phyloP scores from a whole-genome alignment of 305 asterid species.

The Fraxinus dipetala region DNA sequence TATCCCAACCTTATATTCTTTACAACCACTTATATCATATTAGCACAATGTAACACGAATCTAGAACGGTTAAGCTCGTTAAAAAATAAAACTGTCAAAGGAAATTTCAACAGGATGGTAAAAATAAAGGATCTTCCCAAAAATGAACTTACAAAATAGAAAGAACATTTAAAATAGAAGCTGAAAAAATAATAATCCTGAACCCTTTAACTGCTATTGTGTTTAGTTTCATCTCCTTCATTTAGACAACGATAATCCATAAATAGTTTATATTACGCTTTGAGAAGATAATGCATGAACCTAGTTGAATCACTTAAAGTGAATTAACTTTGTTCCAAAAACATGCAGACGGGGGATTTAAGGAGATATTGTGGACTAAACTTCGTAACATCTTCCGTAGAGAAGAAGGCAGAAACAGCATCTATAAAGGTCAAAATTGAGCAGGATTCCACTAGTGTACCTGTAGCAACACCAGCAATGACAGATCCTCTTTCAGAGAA shows the following conservation, averaged over 20 bases:
- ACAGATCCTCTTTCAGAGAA: conserved; percentile 9
- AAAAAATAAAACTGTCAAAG: background rate
- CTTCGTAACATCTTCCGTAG: conserved; percentile 70
- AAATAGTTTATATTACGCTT: background rate
- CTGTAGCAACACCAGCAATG: conserved; percentile 11
- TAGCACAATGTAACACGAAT: background rate
- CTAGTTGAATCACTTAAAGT: background rate
- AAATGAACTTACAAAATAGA: background rate
- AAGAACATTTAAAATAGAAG: background rate
- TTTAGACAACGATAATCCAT: background rate
- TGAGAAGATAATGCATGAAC: background rate
- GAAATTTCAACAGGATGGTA: background rate
- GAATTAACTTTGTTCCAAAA: background rate
- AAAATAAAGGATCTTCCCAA: background rate
- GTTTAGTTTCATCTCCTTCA: background rate
- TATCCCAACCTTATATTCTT: background rate
- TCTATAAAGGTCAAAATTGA: conserved; percentile 44
- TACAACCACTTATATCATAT: background rate
- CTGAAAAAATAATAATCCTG: background rate
- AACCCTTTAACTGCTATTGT: background rate
- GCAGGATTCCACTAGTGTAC: conserved; percentile 30
- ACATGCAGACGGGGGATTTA: conserved; percentile 63
- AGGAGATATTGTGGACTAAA: conserved; percentile 58
- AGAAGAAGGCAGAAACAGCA: conserved; percentile 59
- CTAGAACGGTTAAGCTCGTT: background rate